Base-by-base conservation (phyloP, 257 asterid genomes). In the Ligustrum vulgare region DNA sequence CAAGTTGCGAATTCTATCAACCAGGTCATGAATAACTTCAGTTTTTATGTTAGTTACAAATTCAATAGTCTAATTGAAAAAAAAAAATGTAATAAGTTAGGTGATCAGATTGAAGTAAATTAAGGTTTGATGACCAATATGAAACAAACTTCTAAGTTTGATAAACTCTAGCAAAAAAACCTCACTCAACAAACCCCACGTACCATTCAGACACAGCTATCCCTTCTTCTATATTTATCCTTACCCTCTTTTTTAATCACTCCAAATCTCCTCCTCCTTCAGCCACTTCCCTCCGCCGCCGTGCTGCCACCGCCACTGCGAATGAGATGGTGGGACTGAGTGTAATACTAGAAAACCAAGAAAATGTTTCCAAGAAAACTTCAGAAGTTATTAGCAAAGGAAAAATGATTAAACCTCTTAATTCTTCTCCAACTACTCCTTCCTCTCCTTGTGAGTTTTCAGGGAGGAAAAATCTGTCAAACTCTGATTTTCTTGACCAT, bases 251-350 rank as follows among this genome's bases (percentile, higher is more conserved):
- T 67, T 71, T 64, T 39, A 66, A 56, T 62, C 36, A 49, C 3
- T 25, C 69, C 39, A 58, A 47, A 54, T 35, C 35, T 36, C 76
- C 36, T 35, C 28, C 72, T 39, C 71, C 36, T 10, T 20, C 49
- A 64, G 20, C 60, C 70, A 3, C 72, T 70, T 41, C 35, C 80
- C 39, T 11, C 77, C 73, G 9, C 77, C 68, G 25, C 75, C 67
- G 9, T 77, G 13, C 74, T 66, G 25, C 70, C 82, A 36, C 79
- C 64, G 33, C 72, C 82, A 34, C 79, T 71, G n/a, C 71, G 41
- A 33, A 86, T 85, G 91, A 85, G 84, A 89, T 91, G 97, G 97
- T 91, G 81, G 98, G 98, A 9, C 91, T 93, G 25, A 93, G 97
- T 77, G 91, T 93, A 68, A 87, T 93, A 69, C 85, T 93, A 9